phyloP scores from a whole-genome alignment of 1,139 yeast species.

The Yamadazyma songkhlaensis region DNA sequence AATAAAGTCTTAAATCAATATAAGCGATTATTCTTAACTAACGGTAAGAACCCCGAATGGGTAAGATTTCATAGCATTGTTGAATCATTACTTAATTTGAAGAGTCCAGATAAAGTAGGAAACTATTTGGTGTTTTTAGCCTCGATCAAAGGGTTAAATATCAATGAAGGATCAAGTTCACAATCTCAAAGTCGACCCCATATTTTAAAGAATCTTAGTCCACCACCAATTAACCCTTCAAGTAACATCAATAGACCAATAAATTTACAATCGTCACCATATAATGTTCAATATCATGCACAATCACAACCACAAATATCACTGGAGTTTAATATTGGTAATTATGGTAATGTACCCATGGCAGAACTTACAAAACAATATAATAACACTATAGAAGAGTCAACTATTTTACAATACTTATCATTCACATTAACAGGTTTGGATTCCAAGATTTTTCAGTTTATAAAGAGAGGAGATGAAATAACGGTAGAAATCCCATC shows the following conservation, averaged over 20 bases:
- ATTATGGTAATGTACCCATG: constrained; percentile 10
- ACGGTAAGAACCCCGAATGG: constrained; percentile 29
- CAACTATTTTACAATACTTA: constrained; percentile 52
- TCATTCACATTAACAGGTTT: constrained; percentile 73
- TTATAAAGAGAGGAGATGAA: constrained; percentile 31
- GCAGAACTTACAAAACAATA: constrained; percentile 27
- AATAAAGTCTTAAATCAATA: constrained; percentile 21
- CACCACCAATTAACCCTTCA: not conserved
- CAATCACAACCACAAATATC: constrained; percentile 4
- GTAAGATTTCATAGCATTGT: constrained; percentile 27
- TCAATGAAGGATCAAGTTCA: not conserved
- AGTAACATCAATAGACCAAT: constrained; percentile 1
- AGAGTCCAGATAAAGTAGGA: constrained; percentile 31
- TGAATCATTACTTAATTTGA: constrained; percentile 26
- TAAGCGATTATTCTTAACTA: constrained; percentile 26
- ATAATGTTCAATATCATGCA: constrained; percentile 3
- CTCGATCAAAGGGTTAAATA: constrained; percentile 12
- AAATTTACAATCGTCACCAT: constrained; percentile 16
- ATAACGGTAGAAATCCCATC: constrained; percentile 43
- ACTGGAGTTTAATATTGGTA: constrained; percentile 3
- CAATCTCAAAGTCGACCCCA: constrained; percentile 1
- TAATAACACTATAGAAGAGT: constrained; percentile 42
- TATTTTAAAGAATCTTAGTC: not conserved
- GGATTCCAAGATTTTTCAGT: constrained; percentile 60
- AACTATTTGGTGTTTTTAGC: constrained; percentile 36